Conservation (phyloP, 129 eudicot species). For the Arctium lappa region DNA sequence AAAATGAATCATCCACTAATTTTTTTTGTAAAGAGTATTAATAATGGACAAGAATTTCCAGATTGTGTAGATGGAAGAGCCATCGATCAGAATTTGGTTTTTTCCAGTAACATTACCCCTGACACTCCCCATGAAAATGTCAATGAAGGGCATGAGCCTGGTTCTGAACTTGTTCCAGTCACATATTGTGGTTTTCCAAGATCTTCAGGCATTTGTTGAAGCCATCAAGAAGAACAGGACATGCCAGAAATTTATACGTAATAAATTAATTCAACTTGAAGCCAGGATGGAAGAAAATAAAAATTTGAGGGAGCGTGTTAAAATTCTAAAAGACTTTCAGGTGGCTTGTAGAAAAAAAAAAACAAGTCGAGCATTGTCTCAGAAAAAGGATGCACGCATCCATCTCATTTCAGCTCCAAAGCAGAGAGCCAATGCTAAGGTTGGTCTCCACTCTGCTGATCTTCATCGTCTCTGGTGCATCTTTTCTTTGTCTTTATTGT, state of each 20-base stretch:
- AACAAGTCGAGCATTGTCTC: not conserved
- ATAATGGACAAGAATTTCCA: constrained; percentile 71
- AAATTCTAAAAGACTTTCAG: constrained; percentile 60
- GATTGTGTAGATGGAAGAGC: constrained; percentile 60
- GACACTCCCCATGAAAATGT: constrained; percentile 24
- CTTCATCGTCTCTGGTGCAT: not conserved
- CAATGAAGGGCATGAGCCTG: constrained; percentile 35
- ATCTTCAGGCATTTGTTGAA: no score
- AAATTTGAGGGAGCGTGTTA: constrained; percentile 51
- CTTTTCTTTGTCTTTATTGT: not conserved
- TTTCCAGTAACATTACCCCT: constrained; percentile 21
- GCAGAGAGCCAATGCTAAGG: constrained; percentile 62
- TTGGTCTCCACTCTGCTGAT: constrained; percentile 20
- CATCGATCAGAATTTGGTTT: constrained; percentile 30
- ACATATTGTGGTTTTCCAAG: no score
- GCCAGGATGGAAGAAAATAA: constrained; percentile 68
- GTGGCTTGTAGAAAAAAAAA: constrained; percentile 63
- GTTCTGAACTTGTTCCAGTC: constrained; percentile 32
- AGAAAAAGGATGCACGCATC: constrained; percentile 9
- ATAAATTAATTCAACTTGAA: constrained; percentile 39
- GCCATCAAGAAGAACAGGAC: no score
- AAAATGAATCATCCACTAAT: constrained; percentile 24
- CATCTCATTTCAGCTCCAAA: constrained; percentile 69
- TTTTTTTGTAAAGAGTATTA: constrained; percentile 62
- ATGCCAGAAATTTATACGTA: no score